Percentiles rank a stretch among this genome's conserved stretches.
phyloP scores from a whole-genome alignment of 108 stramenopile species.

The Seminavis robusta region DNA sequence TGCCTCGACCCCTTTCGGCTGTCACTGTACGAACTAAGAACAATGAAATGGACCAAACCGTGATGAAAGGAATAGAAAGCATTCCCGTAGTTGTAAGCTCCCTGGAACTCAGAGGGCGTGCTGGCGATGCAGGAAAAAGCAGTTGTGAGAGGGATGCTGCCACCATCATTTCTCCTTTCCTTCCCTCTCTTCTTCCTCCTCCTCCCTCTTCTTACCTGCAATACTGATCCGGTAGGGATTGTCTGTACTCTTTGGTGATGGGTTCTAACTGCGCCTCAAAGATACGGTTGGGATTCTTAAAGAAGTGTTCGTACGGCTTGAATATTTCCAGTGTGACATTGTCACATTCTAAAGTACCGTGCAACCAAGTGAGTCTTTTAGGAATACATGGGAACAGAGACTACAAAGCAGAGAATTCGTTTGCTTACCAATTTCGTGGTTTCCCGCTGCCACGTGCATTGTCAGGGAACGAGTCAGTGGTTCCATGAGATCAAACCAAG shows the following conservation, averaged over 20 bases:
- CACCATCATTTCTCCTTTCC: too few relatives aligned
- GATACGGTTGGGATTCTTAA: slow-evolving; percentile 71
- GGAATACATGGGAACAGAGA: too few relatives aligned
- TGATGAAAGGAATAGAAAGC: slow-evolving; percentile 71
- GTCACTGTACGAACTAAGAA: slow-evolving; percentile 71
- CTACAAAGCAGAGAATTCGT: too few relatives aligned
- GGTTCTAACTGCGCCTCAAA: slow-evolving; percentile 17
- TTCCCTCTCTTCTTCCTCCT: too few relatives aligned
- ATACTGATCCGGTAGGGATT: slow-evolving; percentile 14
- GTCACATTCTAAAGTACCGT: too few relatives aligned
- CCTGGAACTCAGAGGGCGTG: slow-evolving; percentile 31
- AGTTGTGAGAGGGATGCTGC: too few relatives aligned
- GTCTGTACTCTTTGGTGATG: slow-evolving; percentile 23
- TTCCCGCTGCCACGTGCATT: slow-evolving; percentile 65
- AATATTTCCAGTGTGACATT: slow-evolving; percentile 43
- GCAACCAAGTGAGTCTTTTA: too few relatives aligned
- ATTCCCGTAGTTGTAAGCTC: slow-evolving; percentile 78
- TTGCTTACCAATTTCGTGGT: slow-evolving; percentile 89
- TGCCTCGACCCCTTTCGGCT: slow-evolving; percentile 47
- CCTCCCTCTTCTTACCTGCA: too few relatives aligned
- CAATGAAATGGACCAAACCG: slow-evolving; percentile 74
- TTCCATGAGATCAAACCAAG: slow-evolving; percentile 64
- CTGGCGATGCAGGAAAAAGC: too few relatives aligned
- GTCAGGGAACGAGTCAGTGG: slow-evolving; percentile 44
- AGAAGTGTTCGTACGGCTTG: slow-evolving; percentile 68